A percentile compares a stretch with the other conserved stretches of the same genome.
These are phyloP conservation scores for Pulveroboletus ravenelii DNA, from an alignment of 768 basidiomycete species.

Conservation along the genomic window DNA sequence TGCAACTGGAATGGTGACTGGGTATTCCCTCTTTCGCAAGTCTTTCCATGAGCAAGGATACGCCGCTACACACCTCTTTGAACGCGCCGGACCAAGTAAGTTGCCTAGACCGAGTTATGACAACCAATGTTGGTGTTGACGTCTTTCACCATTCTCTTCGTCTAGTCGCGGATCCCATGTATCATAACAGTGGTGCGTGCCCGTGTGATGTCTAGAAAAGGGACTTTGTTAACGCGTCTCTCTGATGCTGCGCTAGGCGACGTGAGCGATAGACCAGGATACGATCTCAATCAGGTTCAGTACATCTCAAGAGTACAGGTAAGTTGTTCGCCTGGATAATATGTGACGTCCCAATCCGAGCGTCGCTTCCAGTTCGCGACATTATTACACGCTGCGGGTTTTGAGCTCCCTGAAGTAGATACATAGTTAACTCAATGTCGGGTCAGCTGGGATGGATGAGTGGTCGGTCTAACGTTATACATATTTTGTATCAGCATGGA, in stretches of 20 bases:
- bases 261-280: constrained; percentile 71
- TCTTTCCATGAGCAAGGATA: constrained; percentile 81
- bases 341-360: not conserved
- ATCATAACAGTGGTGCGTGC: constrained; percentile 69
- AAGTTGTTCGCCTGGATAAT: constrained; percentile 12
- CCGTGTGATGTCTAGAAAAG: not conserved
- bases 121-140: not conserved
- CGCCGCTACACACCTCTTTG: constrained; percentile 84
- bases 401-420: constrained; percentile 32
- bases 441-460: not conserved
- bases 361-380: constrained; percentile 52
- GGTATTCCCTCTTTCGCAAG: constrained; percentile 30
- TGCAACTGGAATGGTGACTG: not conserved
- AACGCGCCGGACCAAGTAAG: constrained; percentile 72
- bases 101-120: not conserved
- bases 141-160: not conserved
- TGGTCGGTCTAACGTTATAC: constrained; percentile 1
- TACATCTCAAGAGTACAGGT: constrained; percentile 89
- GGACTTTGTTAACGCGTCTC: not conserved
- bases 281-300: constrained; percentile 76
- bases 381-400: constrained; percentile 65
- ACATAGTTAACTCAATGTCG: not conserved
- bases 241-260: constrained; percentile 49
- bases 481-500: constrained; percentile 1
- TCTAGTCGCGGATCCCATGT: constrained; percentile 82